phyloP scores from a whole-genome alignment of 805 yeast species.

The Saccharomycopsis malanga region DNA sequence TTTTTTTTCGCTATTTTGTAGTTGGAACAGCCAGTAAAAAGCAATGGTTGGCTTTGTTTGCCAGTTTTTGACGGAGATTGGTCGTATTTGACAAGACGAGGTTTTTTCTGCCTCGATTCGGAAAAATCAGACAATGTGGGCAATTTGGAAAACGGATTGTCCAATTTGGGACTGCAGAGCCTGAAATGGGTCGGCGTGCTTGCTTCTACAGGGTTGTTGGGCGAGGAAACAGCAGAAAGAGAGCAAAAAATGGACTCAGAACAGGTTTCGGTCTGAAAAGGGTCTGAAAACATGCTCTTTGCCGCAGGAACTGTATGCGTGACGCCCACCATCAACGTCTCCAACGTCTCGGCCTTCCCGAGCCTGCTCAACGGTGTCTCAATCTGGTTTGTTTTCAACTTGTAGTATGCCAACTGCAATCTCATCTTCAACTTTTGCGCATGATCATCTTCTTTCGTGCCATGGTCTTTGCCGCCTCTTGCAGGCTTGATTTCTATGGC shows the following conservation, averaged over 20 bases:
- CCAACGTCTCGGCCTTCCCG: background rate
- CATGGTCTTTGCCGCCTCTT: too few relatives aligned
- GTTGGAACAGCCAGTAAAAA: too few relatives aligned
- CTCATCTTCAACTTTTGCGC: conserved; percentile 15
- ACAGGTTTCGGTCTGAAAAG: background rate
- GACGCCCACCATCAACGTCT: background rate
- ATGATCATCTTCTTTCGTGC: background rate
- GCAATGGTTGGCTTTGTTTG: too few relatives aligned
- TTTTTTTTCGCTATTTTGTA: too few relatives aligned
- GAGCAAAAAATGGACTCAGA: background rate
- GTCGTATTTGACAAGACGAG: too few relatives aligned
- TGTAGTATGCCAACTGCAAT: conserved; percentile 19
- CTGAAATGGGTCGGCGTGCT: conserved; percentile 1
- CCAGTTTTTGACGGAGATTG: too few relatives aligned
- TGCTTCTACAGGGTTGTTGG: background rate
- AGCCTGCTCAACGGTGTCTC: conserved; percentile 4
- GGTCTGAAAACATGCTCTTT: background rate
- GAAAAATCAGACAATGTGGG: conserved; percentile 7
- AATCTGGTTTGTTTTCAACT: conserved; percentile 15
- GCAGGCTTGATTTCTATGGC: conserved; percentile 9
- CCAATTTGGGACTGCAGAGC: background rate
- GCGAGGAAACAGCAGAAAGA: background rate
- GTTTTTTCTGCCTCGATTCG: background rate
- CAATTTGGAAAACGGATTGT: background rate
- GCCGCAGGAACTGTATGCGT: background rate